These are phyloP conservation scores for Mitragyna speciosa DNA, from an alignment of 257 asterid species.

Conservation along the genomic window DNA sequence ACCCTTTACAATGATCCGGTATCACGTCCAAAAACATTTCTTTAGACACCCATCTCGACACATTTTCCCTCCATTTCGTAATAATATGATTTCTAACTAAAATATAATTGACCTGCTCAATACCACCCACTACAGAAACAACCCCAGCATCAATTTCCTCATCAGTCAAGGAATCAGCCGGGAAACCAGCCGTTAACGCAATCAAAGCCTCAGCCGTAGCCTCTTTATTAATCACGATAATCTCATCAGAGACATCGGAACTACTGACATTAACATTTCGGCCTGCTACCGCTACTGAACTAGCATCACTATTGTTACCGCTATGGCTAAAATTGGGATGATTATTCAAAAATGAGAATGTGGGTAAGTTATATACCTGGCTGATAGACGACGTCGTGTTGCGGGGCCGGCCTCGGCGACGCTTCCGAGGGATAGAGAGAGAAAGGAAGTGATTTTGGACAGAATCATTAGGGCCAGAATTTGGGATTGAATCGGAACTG, in stretches of 20 bases:
- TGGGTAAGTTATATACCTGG: constrained; percentile 44
- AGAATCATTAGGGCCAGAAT: constrained; percentile 29
- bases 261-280: constrained; percentile 27
- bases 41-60: constrained; percentile 68
- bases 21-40: constrained; percentile 71
- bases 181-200: constrained; percentile 88
- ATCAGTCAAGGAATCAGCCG: constrained; percentile 87
- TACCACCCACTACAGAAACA: constrained; percentile 85
- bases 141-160: constrained; percentile 91
- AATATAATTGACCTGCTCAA: constrained; percentile 91
- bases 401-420: constrained; percentile 60
- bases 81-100: constrained; percentile 82
- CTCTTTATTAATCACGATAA: constrained; percentile 85
- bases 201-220: constrained; percentile 88
- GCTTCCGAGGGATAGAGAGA: constrained; percentile 62
- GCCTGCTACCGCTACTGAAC: constrained; percentile 22
- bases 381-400: constrained; percentile 36
- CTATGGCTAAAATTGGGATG: constrained; percentile 26
- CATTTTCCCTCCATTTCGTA: constrained; percentile 82
- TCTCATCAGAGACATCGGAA: constrained; percentile 68
- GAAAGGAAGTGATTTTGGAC: constrained; percentile 36
- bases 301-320: constrained; percentile 19
- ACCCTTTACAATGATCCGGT: constrained; percentile 60
- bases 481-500: constrained; percentile 31
- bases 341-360: constrained; percentile 32